Conservation (phyloP, 1,284 basidiomycete genomes). For the Lentinus polychrous region DNA sequence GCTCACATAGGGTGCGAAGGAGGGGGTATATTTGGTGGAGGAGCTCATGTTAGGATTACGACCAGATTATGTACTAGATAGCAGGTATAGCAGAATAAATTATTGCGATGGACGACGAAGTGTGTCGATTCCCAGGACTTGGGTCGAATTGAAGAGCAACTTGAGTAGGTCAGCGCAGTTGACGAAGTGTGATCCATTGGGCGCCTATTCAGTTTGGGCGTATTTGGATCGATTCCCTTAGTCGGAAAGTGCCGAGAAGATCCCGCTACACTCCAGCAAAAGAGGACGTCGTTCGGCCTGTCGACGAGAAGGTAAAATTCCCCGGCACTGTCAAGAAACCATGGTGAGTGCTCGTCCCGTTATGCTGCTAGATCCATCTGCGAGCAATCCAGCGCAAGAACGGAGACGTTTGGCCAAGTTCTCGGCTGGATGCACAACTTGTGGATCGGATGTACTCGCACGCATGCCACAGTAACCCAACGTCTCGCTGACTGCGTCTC, state of each 20-base stretch:
- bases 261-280: neutral
- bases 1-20: constrained; percentile 53
- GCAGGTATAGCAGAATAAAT: too few relatives aligned
- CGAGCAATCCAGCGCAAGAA: constrained; percentile 10
- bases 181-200: neutral
- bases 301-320: constrained; percentile 26
- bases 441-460: constrained; percentile 25
- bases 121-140: neutral
- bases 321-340: constrained; percentile 22
- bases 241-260: constrained; percentile 12
- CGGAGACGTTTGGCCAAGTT: constrained; percentile 14
- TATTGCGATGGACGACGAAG: too few relatives aligned
- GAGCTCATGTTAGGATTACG: constrained; percentile 18
- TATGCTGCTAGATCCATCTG: constrained; percentile 11
- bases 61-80: neutral
- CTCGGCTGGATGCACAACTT: constrained; percentile 27
- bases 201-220: constrained; percentile 1
- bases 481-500: constrained; percentile 4
- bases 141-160: neutral
- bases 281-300: constrained; percentile 12
- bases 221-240: constrained; percentile 3
- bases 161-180: too few relatives aligned
- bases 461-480: neutral
- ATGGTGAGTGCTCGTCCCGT: constrained; percentile 25
- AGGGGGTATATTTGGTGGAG: constrained; percentile 25